A percentile compares a stretch with the other conserved stretches of the same genome.
phyloP scores from a whole-genome alignment of 176 grass and related monocot genomes.

The Lolium rigidum region DNA sequence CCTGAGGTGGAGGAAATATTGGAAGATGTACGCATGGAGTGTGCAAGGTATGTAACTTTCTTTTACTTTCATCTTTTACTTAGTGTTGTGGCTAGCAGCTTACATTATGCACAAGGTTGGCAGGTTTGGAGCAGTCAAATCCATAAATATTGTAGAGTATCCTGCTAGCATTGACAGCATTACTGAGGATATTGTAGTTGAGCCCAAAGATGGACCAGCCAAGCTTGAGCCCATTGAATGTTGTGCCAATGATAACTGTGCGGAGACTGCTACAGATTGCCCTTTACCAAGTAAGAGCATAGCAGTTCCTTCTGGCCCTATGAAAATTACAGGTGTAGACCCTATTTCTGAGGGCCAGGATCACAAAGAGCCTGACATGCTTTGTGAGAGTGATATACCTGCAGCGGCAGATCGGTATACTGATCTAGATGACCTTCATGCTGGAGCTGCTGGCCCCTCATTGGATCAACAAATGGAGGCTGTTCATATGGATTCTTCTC shows the following conservation, averaged over 20 bases:
- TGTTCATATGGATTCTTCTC: conserved; percentile 12
- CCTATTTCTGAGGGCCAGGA: conserved; percentile 35
- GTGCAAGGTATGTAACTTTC: conserved; percentile 61
- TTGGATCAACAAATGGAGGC: neutral
- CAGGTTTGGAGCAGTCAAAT: conserved; percentile 98
- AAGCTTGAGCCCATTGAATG: conserved; percentile 31
- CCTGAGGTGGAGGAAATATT: conserved; percentile 82
- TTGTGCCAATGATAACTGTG: conserved; percentile 4
- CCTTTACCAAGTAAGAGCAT: conserved; percentile 29
- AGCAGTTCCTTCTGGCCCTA: conserved; percentile 20
- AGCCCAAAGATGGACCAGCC: conserved; percentile 34
- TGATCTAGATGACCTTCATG: conserved; percentile 29
- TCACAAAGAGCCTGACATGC: conserved; percentile 32
- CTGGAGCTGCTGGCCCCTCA: conserved; percentile 11
- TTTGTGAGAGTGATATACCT: conserved; percentile 10
- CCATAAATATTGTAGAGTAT: conserved; percentile 63
- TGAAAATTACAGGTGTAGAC: conserved; percentile 24
- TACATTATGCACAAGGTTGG: conserved; percentile 45
- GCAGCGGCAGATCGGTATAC: conserved; percentile 34
- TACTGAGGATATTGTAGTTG: conserved; percentile 20
- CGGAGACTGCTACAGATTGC: conserved; percentile 35
- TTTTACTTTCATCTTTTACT: conserved; percentile 37
- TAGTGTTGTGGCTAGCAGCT: conserved; percentile 29
- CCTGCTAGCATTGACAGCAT: conserved; percentile 31
- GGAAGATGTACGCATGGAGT: conserved; percentile 90